A percentile compares a stretch with the other conserved stretches of the same genome.
Conservation (phyloP, 1,284 basidiomycete genomes). For the Cystobasidium pallidum region DNA sequence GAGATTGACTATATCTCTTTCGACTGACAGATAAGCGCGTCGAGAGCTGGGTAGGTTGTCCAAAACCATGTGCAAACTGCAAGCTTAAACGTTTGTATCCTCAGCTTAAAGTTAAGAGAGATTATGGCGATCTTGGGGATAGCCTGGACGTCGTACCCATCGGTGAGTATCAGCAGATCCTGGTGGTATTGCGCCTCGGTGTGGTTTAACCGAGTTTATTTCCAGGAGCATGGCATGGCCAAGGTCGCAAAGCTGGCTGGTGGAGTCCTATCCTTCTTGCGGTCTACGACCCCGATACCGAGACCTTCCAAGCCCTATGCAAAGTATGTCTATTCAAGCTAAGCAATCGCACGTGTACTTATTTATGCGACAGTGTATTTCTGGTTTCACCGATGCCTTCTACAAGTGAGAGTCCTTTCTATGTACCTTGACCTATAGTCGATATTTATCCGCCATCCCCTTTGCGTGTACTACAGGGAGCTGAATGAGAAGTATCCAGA, state of each 20-base stretch:
- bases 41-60: constrained; percentile 56
- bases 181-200: not conserved
- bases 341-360: constrained; percentile 59
- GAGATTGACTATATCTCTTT: not conserved
- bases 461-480: constrained; percentile 54
- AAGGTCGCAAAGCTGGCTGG: constrained; percentile 88
- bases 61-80: no score
- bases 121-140: constrained; percentile 66
- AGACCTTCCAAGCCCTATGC: constrained; percentile 75
- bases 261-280: constrained; percentile 90
- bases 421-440: not conserved
- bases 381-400: constrained; percentile 84
- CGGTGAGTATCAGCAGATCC: not conserved
- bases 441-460: not conserved
- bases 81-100: not conserved
- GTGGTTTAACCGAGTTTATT: constrained; percentile 56
- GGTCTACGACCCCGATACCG: constrained; percentile 69
- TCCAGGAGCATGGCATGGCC: constrained; percentile 83
- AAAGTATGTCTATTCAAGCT: constrained; percentile 67
- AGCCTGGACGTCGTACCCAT: constrained; percentile 65
- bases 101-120: constrained; percentile 80
- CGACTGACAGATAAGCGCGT: constrained; percentile 55
- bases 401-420: constrained; percentile 65
- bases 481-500: constrained; percentile 69
- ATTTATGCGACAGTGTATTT: constrained; percentile 53